Evolutionary conservation across 345 rosid genomes (phyloP).

Genomic region (Salix koriyanagi): DNA sequence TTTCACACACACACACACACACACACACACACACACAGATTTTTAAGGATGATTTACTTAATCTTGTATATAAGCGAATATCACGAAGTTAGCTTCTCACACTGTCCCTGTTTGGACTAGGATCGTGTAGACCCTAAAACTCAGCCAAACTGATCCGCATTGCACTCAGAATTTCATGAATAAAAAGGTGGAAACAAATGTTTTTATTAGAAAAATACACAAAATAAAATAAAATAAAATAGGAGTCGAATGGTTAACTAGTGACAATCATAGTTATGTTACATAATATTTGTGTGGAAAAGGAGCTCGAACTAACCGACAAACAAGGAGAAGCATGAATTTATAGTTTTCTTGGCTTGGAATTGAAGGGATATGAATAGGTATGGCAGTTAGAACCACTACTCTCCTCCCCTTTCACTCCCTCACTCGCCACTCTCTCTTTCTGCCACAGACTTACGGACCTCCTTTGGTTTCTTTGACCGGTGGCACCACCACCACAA

Average conservation of each 20-base stretch:
- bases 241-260: background rate
- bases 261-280: constrained; percentile 3
- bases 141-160: background rate
- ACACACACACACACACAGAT: too few species aligned
- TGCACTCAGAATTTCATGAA: background rate
- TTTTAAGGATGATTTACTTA: background rate
- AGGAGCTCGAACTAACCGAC: constrained; percentile 52
- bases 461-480: constrained; percentile 37
- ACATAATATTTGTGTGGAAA: constrained; percentile 37
- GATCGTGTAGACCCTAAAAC: background rate
- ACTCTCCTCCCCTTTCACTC: constrained; percentile 17
- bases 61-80: background rate
- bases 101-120: background rate
- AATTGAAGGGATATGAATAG: constrained; percentile 61
- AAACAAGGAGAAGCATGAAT: constrained; percentile 47
- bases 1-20: too few species aligned
- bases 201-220: background rate
- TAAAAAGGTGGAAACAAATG: background rate
- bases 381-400: constrained; percentile 51
- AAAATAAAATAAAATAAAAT: background rate
- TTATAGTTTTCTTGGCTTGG: constrained; percentile 58
- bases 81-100: background rate
- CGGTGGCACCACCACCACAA: constrained; percentile 42
- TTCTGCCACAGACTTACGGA: constrained; percentile 24
- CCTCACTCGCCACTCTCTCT: constrained; percentile 7